These are phyloP conservation scores for Rhodotorula sp. DNA, from an alignment of 1,284 basidiomycete species.

Conservation along the genomic window DNA sequence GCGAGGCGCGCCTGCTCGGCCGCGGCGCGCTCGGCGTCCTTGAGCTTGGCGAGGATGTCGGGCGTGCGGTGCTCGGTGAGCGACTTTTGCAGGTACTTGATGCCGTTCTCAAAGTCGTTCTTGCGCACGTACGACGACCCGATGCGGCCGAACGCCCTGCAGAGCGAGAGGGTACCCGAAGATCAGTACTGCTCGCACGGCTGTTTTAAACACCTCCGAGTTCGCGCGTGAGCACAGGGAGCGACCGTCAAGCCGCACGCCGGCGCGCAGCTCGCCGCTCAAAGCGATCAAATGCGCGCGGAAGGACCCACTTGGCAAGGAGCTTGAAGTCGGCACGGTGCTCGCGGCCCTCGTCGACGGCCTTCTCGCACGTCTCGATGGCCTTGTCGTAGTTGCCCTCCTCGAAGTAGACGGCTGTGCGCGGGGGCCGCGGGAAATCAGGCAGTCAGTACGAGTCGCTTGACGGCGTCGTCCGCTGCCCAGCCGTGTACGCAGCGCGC, in stretches of 20 bases:
- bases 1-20: slow-evolving; percentile 74
- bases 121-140: slow-evolving; percentile 84
- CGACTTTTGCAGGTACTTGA: slow-evolving; percentile 81
- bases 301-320: slow-evolving; percentile 56
- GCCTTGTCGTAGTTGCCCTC: slow-evolving; percentile 85
- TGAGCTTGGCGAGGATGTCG: slow-evolving; percentile 86
- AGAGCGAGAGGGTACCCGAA: not conserved
- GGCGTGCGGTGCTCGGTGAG: slow-evolving; percentile 96
- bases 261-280: no score
- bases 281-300: not conserved
- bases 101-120: slow-evolving; percentile 72
- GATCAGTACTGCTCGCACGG: not conserved
- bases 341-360: slow-evolving; percentile 85
- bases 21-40: slow-evolving; percentile 76
- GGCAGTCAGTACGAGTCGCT: not conserved
- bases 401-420: slow-evolving; percentile 85
- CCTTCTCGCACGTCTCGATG: slow-evolving; percentile 90
- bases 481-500: not conserved
- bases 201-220: not conserved
- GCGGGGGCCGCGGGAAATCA: not conserved
- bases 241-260: not conserved
- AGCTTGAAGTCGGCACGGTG: slow-evolving; percentile 61
- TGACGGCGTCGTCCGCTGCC: not conserved
- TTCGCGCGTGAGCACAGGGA: not conserved
- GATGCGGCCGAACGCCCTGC: slow-evolving; percentile 81